phyloP scores from a whole-genome alignment of 352 stramenopile genomes.

The Sclerospora graminicola region DNA sequence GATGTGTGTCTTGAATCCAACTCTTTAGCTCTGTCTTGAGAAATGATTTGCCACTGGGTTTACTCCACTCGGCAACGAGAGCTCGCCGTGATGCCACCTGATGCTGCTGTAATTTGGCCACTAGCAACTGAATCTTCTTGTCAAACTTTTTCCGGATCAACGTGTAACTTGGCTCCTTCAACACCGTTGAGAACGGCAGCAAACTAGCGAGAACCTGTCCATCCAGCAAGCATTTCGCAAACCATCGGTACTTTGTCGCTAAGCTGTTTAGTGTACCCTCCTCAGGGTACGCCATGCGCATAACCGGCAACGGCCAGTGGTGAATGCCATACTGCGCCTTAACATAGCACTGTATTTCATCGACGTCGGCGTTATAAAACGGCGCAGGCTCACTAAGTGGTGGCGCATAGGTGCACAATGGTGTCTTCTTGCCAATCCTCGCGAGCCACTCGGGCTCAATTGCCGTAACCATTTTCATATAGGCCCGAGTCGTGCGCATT shows the following conservation, averaged over 20 bases:
- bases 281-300: conserved; percentile 45
- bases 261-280: conserved; percentile 21
- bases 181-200: conserved; percentile 68
- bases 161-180: conserved; percentile 91
- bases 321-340: conserved; percentile 67
- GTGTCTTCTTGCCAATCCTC: conserved; percentile 63
- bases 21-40: conserved; percentile 37
- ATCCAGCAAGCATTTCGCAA: conserved; percentile 77
- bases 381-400: conserved; percentile 51
- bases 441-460: conserved; percentile 96
- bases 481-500: conserved; percentile 68
- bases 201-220: conserved; percentile 47
- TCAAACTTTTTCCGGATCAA: conserved; percentile 82
- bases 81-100: conserved; percentile 29
- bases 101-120: conserved; percentile 43
- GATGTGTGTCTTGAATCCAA: conserved; percentile 53
- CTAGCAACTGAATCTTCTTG: conserved; percentile 77
- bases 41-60: conserved; percentile 26
- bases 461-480: conserved; percentile 96
- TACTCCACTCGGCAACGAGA: conserved; percentile 34
- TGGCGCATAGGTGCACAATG: conserved; percentile 56
- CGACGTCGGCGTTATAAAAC: conserved; percentile 40
- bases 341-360: conserved; percentile 71
- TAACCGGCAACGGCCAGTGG: conserved; percentile 52
- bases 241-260: conserved; percentile 59